Evolutionary conservation across 2,329 filamentous ascomycete genomes (phyloP).

Genomic region (Daldinia eschscholtzii): DNA sequence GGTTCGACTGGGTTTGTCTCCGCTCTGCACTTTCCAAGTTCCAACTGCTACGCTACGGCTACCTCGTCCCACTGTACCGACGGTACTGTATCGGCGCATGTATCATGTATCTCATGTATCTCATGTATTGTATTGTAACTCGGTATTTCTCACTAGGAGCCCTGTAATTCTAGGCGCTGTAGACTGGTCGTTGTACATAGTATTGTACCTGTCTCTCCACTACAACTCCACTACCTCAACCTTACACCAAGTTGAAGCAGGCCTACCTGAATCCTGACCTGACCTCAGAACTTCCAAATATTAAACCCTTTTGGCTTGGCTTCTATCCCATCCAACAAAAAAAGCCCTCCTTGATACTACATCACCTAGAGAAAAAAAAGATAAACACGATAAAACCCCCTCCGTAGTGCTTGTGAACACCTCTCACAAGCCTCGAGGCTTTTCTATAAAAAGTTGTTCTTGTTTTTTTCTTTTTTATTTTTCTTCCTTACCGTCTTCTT

Average conservation of each 20-base stretch:
- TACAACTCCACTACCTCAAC: constrained; percentile 32
- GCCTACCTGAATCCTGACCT: constrained; percentile 40
- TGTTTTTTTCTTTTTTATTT: constrained; percentile 18
- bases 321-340: constrained; percentile 40
- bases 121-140: background rate
- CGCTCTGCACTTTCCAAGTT: constrained; percentile 31
- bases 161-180: background rate
- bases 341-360: constrained; percentile 37
- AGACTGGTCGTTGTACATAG: background rate
- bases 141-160: too few species aligned
- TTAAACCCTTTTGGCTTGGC: constrained; percentile 44
- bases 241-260: constrained; percentile 38
- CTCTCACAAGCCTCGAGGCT: constrained; percentile 39
- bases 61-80: constrained; percentile 25
- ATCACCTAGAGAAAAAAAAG: constrained; percentile 41
- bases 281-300: constrained; percentile 42
- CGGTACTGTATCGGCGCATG: constrained; percentile 6
- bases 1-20: constrained; percentile 37
- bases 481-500: constrained; percentile 35
- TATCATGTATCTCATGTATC: background rate
- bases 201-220: constrained; percentile 24
- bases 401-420: constrained; percentile 36
- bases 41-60: constrained; percentile 40
- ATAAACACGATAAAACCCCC: constrained; percentile 23
- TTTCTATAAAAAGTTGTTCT: constrained; percentile 40